Base-by-base conservation (phyloP, 2,329 filamentous ascomycete genomes). In the Pyricularia pennisetigena region DNA sequence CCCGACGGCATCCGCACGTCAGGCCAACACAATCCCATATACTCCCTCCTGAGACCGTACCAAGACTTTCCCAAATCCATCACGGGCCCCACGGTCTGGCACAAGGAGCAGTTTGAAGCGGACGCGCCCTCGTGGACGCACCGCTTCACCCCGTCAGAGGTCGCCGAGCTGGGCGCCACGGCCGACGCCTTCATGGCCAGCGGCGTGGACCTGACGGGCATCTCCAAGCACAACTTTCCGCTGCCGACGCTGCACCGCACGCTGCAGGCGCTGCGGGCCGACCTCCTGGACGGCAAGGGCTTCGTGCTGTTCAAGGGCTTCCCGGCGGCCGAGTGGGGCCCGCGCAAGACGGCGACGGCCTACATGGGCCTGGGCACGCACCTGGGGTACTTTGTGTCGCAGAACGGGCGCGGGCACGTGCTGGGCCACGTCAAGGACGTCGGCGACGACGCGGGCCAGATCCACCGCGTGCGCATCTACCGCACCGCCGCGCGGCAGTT, bases 291-390 rank as follows among this genome's bases (percentile, higher is more conserved):
- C 75, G 93, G 92, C 71, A 95, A 95, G 74, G 93, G 93, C 20
- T 97, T 97, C 80, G 90, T 95, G 71, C 85, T 97, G 16, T 95
- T 96, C 82, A 96, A 95, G 77, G 88, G 90, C 67, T 89, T 97
- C 76, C 93, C 92, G 0, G 91, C 93, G 0, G 74, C 85, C 62
- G 76, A 85, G 78, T 97, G 93, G 93, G 88, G 89, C 0, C 86
- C 87, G 67, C 85, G 88, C 76, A 97, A 97, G 80, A 91, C 88
- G 12, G 92, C 92, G 8, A 88, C 93, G 12, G 92, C 90, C n/a
- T 97, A 96, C 80, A 94, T 97, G 89, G 93, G 93, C 4, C 83
- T 97, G 2, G 90, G 91, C 59, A 92, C 91, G 5, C 90, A 97
- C 77, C 84, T 97, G 10, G 93, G 93, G 69, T 95, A 96, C 81